Conservation (phyloP, 2,329 filamentous ascomycete genomes). For the Penicillium sp. region DNA sequence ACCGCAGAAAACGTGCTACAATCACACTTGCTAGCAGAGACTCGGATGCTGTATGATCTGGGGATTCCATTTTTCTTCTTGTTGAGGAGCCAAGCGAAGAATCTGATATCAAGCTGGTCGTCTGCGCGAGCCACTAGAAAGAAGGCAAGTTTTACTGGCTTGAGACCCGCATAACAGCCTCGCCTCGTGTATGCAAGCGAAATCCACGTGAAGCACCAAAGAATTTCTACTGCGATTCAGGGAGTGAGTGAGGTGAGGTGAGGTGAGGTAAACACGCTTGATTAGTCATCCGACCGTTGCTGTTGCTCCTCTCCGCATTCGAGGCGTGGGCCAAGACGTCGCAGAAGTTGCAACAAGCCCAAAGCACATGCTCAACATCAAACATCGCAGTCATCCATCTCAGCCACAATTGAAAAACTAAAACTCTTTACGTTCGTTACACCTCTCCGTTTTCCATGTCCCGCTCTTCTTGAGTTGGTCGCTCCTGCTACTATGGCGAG, state of each 20-base stretch:
- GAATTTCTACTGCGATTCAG: too few relatives aligned
- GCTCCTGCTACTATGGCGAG: background rate
- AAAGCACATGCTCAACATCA: background rate
- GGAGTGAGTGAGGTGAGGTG: background rate
- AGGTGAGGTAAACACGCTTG: too few relatives aligned
- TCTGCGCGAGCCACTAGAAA: too few relatives aligned
- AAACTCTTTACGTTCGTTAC: background rate
- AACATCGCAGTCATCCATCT: background rate
- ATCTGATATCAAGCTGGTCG: too few relatives aligned
- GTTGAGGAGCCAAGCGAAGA: background rate
- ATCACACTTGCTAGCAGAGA: slow-evolving; percentile 30
- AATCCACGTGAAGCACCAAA: too few relatives aligned
- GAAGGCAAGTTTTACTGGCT: background rate
- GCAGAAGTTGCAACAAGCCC: background rate
- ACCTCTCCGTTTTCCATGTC: background rate
- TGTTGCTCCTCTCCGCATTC: slow-evolving; percentile 8
- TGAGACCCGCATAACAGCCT: background rate
- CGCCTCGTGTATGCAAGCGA: too few relatives aligned
- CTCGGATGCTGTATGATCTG: slow-evolving; percentile 2
- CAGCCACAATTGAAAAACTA: background rate
- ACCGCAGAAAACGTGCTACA: slow-evolving; percentile 42
- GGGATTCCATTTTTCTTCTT: background rate
- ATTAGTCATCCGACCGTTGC: slow-evolving; percentile 9
- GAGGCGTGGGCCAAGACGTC: background rate
- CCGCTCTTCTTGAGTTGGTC: background rate